Percentiles rank a stretch among this genome's conserved stretches.
Evolutionary conservation across 169 alveolate genomes (phyloP).

Genomic region (Plasmodium adleri): DNA sequence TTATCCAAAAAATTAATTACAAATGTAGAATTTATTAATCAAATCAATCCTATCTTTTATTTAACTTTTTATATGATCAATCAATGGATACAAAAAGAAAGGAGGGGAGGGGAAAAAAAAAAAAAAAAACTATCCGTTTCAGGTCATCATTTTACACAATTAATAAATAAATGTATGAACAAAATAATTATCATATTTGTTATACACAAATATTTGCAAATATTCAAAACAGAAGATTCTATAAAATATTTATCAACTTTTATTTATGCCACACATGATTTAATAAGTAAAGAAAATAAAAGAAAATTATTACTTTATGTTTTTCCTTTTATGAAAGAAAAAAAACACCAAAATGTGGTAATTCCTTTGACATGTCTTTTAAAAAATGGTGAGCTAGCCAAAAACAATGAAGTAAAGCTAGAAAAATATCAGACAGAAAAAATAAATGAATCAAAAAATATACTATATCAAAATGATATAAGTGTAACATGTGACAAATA

Average conservation of each 20-base stretch:
- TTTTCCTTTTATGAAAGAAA: slow-evolving; percentile 35
- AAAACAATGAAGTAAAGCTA: background rate
- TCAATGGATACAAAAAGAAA: slow-evolving; percentile 6
- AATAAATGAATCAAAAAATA: background rate
- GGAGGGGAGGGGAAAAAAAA: too few species aligned
- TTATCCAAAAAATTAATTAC: slow-evolving; percentile 55
- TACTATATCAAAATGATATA: too few species aligned
- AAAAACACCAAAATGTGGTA: background rate
- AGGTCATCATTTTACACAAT: slow-evolving; percentile 13
- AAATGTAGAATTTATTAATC: slow-evolving; percentile 47
- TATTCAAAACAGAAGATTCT: slow-evolving; percentile 33
- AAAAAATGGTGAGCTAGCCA: background rate
- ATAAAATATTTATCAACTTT: slow-evolving; percentile 30
- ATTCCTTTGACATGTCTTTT: slow-evolving; percentile 8
- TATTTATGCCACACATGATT: slow-evolving; percentile 19
- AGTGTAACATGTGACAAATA: too few species aligned
- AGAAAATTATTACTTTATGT: slow-evolving; percentile 34
- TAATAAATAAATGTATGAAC: slow-evolving; percentile 51
- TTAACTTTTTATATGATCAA: slow-evolving; percentile 34
- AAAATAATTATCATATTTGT: slow-evolving; percentile 34
- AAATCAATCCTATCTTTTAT: slow-evolving; percentile 51
- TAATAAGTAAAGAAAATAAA: slow-evolving; percentile 37
- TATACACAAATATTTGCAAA: slow-evolving; percentile 35
- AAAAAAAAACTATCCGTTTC: slow-evolving; percentile 43
- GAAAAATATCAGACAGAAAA: background rate